Conservation (phyloP, 1,284 basidiomycete genomes). For the Irpex sp. region DNA sequence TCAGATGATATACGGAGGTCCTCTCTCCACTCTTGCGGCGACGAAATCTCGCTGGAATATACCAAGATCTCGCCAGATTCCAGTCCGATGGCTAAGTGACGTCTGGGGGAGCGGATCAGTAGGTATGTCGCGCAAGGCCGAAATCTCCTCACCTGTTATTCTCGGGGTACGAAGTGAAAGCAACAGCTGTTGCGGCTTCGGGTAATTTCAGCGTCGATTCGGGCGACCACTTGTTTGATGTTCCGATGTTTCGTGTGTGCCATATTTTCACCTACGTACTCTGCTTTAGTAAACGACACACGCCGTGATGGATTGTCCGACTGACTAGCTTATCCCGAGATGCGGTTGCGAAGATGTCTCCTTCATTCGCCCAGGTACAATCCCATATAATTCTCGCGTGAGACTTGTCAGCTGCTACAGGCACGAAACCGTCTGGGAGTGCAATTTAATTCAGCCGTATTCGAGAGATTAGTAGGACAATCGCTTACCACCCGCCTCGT, state of each 20-base stretch:
- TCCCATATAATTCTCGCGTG: conserved; percentile 97
- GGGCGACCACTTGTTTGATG: conserved; percentile 41
- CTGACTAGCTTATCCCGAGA: conserved; percentile 92
- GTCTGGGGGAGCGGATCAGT: conserved; percentile 31
- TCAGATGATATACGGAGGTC: conserved; percentile 38
- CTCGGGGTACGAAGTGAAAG: conserved; percentile 42
- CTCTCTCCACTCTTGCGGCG: conserved; percentile 43
- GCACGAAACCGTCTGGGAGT: conserved; percentile 49
- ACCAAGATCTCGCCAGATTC: conserved; percentile 66
- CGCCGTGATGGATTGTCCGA: neutral
- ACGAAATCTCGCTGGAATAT: conserved; percentile 34
- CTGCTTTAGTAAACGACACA: neutral
- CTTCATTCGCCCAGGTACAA: conserved; percentile 74
- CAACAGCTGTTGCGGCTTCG: conserved; percentile 69
- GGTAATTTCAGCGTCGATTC: conserved; percentile 51
- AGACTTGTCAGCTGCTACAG: conserved; percentile 70
- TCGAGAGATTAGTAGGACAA: neutral
- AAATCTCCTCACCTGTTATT: conserved; percentile 33
- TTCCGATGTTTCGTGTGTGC: conserved; percentile 31
- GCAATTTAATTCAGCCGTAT: neutral
- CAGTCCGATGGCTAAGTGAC: conserved; percentile 61
- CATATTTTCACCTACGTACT: conserved; percentile 65
- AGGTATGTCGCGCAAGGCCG: neutral
- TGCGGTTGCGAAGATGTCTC: conserved; percentile 83
- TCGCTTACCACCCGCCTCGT: conserved; percentile 32